Conservation (phyloP, 352 stramenopile genomes). For the Phytophthora idaei region DNA sequence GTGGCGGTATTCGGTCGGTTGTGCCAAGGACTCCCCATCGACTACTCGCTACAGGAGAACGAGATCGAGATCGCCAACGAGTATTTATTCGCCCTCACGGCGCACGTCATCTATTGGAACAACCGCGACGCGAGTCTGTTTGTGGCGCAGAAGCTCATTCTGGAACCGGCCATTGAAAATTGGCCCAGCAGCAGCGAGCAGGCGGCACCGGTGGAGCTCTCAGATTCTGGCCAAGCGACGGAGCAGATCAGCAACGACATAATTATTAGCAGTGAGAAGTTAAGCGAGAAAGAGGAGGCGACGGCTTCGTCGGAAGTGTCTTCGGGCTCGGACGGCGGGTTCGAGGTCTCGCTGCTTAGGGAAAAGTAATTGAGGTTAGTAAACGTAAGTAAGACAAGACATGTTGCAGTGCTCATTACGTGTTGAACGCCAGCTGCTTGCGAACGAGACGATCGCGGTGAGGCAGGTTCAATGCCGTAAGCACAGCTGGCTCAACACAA, state of each 20-base stretch:
- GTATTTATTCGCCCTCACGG: conserved; percentile 92
- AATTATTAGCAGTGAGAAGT: conserved; percentile 15
- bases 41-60: conserved; percentile 93
- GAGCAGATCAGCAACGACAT: conserved; percentile 14
- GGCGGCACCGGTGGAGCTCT: conserved; percentile 6
- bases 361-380: conserved; percentile 4
- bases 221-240: not conserved
- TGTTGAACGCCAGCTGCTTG: not conserved
- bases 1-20: conserved; percentile 62
- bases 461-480: conserved; percentile 2
- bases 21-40: conserved; percentile 75
- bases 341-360: conserved; percentile 19
- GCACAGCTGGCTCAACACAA: conserved; percentile 1
- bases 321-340: conserved; percentile 32
- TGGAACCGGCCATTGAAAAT: conserved; percentile 61
- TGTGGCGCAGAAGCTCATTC: conserved; percentile 87
- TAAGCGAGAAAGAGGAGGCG: conserved; percentile 40
- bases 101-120: conserved; percentile 93
- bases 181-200: conserved; percentile 17
- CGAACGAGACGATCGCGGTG: not conserved
- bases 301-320: conserved; percentile 47
- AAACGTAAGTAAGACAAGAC: not conserved
- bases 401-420: conserved; percentile 2
- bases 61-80: conserved; percentile 95
- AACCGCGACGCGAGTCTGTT: conserved; percentile 93